phyloP scores from a whole-genome alignment of 208 protist species.

The Leishmania amazonensis region DNA sequence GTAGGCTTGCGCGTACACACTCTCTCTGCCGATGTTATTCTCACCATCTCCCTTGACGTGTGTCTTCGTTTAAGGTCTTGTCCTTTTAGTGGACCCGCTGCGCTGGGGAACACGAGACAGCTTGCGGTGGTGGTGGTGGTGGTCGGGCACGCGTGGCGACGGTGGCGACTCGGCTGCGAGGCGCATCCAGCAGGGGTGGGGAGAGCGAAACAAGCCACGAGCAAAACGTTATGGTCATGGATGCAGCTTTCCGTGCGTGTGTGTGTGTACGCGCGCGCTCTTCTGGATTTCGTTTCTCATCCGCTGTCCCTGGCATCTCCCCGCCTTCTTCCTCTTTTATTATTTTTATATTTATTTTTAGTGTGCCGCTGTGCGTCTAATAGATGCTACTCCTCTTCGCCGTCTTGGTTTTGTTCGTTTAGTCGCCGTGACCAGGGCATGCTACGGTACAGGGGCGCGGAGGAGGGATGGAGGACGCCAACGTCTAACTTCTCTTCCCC shows the following conservation, averaged over 20 bases:
- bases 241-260: not conserved
- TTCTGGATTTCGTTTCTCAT: not conserved
- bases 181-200: not conserved
- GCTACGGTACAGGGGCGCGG: not conserved
- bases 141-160: not conserved
- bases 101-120: not conserved
- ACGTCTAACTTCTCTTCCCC: not conserved
- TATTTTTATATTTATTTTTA: not conserved
- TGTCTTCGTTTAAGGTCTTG: not conserved
- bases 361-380: not conserved
- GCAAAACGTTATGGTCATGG: not conserved
- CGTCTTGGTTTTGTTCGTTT: not conserved
- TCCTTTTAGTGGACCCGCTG: not conserved
- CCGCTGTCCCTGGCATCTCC: not conserved
- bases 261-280: not conserved
- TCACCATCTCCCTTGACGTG: not conserved
- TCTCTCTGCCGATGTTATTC: not conserved
- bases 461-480: not conserved
- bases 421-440: not conserved
- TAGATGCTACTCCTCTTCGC: not conserved
- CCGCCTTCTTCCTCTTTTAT: not conserved
- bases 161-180: not conserved
- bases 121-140: not conserved
- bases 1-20: not conserved
- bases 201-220: not conserved